phyloP scores from a whole-genome alignment of 345 rosid species.

The Eucalyptus tenuipes region DNA sequence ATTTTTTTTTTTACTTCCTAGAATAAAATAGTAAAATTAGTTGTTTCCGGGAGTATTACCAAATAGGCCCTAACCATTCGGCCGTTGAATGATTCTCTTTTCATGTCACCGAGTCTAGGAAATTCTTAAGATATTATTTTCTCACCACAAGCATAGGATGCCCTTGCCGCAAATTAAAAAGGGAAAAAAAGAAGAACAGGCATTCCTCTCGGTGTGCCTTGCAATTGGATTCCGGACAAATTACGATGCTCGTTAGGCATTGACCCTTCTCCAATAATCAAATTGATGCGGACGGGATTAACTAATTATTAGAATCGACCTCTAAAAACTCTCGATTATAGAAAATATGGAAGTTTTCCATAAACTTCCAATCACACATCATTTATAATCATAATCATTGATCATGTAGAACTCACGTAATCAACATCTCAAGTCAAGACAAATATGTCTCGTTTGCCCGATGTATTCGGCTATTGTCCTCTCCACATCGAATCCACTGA shows the following conservation, averaged over 20 bases:
- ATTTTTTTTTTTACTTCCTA: fast-evolving
- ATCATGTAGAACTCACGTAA: neutral
- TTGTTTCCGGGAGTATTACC: fast-evolving
- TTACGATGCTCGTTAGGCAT: neutral
- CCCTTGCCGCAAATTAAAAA: neutral
- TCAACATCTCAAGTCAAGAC: neutral
- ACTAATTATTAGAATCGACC: neutral
- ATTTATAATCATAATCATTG: neutral
- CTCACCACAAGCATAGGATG: neutral
- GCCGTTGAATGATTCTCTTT: neutral
- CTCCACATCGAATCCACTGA: neutral
- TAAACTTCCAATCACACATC: fast-evolving
- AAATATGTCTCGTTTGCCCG: neutral
- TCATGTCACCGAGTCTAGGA: neutral
- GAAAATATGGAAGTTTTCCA: neutral
- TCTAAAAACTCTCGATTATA: neutral
- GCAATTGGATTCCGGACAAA: neutral
- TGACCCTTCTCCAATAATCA: neutral
- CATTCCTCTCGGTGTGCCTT: neutral
- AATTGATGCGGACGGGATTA: neutral
- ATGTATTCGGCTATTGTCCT: neutral
- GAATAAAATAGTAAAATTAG: too few relatives aligned
- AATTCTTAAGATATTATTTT: neutral
- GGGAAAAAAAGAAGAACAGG: neutral
- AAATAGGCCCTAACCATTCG: neutral